Evolutionary conservation across 306 rosid genomes (phyloP), one percentile per base, ranked within the genome.

Genomic region (Cyamopsis tetragonoloba): DNA sequence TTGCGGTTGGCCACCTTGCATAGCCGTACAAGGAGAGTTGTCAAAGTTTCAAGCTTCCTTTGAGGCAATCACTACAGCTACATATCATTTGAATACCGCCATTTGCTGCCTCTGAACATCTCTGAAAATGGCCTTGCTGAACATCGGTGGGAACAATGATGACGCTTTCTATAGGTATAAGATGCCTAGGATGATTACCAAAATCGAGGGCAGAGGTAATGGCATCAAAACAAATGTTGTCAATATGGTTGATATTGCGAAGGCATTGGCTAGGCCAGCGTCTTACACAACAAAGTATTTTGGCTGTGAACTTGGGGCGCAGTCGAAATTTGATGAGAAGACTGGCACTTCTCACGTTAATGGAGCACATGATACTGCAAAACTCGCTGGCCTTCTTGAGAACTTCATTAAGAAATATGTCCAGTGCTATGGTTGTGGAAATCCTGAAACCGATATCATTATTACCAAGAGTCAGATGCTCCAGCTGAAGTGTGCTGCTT

Each of bases 151-250:
- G 2, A 89, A 89, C 73, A 86, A 89, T 3, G 93, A 89, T 50
- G 93, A 89, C 85, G 93, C 93, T 87, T 89, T 89, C 82, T 89
- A 89, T 14, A 77, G 96, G 89, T 89, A 87, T 62, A 87, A 89
- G 83, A 89, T 89, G 96, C 96, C 96, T n/a, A 85, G n/a, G 64
- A 87, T 87, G 96, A 64, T 89, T 6, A 89, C 96, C 3, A 89
- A 84, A 75, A 89, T 89, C 43, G 91, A 89, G 73, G 93, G 96
- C 19, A 81, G 93, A 57, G 96, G 96, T 35, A 89, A 89, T 73
- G 96, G 93, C 77, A 87, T 89, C 83, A 89, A 84, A 72, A 89
- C 91, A 2, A 89, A 89, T 30, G 77, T 87, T 48, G 96, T 89
- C 34, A 87, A 89, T 53, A 89, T 84, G 90, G 93, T 87, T 44